These are phyloP conservation scores for Trypanosoma lewisi DNA, from an alignment of 208 protist genomes.

Conservation along the genomic window DNA sequence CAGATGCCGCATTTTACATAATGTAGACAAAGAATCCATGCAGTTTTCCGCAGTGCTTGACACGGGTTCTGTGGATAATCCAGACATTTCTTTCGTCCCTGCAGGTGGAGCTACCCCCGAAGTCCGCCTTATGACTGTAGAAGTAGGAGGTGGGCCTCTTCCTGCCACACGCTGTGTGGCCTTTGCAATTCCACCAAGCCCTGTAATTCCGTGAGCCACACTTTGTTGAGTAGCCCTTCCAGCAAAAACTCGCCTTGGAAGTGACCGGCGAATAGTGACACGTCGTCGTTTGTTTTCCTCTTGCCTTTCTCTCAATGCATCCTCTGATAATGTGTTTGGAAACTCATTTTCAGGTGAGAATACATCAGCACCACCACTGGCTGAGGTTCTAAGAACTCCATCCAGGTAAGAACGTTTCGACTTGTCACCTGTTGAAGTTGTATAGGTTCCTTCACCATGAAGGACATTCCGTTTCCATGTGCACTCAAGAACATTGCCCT, in stretches of 20 bases:
- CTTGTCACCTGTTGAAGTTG: slow-evolving; percentile 35
- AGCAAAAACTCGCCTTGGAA: neutral
- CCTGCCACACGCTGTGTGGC: too few relatives aligned
- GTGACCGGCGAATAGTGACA: slow-evolving; percentile 9
- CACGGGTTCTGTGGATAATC: too few relatives aligned
- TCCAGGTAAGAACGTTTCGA: slow-evolving; percentile 58
- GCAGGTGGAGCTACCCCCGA: too few relatives aligned
- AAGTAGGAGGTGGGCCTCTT: too few relatives aligned
- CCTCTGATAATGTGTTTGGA: slow-evolving; percentile 67
- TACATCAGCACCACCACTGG: slow-evolving; percentile 11
- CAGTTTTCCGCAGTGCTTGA: neutral
- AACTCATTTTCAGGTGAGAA: slow-evolving; percentile 77
- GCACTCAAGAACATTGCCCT: slow-evolving; percentile 68
- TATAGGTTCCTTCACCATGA: slow-evolving; percentile 70
- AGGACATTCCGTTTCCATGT: slow-evolving; percentile 81
- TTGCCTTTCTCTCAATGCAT: slow-evolving; percentile 14
- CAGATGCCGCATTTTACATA: neutral
- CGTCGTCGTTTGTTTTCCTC: neutral
- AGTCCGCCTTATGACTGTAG: too few relatives aligned
- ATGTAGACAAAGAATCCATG: neutral
- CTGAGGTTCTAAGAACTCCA: slow-evolving; percentile 38
- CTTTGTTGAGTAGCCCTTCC: neutral
- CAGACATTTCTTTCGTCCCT: too few relatives aligned
- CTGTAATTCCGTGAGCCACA: neutral
- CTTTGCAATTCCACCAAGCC: too few relatives aligned